Conservation (phyloP, 768 basidiomycete species). For the Asterophora parasitica region DNA sequence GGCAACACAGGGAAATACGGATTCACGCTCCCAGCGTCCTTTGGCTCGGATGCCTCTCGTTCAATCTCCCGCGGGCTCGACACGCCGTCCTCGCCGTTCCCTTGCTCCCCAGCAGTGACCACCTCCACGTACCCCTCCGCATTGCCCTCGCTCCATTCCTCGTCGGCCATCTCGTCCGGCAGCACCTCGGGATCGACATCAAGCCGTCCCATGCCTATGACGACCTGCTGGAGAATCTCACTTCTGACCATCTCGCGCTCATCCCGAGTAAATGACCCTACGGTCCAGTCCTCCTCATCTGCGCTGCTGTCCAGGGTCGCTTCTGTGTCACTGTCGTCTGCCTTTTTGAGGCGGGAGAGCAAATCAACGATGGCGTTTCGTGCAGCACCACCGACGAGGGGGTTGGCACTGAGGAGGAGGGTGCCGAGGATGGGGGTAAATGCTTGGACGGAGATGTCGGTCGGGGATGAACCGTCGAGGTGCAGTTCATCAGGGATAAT, state of each 20-base stretch:
- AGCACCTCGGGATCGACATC: slow-evolving; percentile 30
- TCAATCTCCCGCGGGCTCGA: slow-evolving; percentile 9
- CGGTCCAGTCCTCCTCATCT: slow-evolving; percentile 26
- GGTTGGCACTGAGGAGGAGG: slow-evolving; percentile 77
- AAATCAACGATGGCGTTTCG: slow-evolving; percentile 76
- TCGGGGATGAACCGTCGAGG: slow-evolving; percentile 29
- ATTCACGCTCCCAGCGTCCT: slow-evolving; percentile 30
- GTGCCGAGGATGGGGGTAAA: slow-evolving; percentile 93
- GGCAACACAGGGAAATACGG: slow-evolving; percentile 50
- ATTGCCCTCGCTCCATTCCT: background rate
- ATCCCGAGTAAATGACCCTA: slow-evolving; percentile 46
- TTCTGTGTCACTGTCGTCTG: slow-evolving; percentile 41
- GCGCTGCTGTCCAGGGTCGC: slow-evolving; percentile 22
- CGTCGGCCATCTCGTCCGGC: background rate
- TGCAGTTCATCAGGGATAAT: slow-evolving; percentile 45
- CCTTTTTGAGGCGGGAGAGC: slow-evolving; percentile 61
- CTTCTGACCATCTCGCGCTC: slow-evolving; percentile 69
- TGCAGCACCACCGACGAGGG: slow-evolving; percentile 65
- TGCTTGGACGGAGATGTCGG: slow-evolving; percentile 69
- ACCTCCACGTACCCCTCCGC: slow-evolving; percentile 16
- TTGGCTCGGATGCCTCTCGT: background rate
- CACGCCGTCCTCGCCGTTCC: slow-evolving; percentile 14
- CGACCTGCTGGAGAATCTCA: slow-evolving; percentile 81
- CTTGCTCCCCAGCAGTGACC: slow-evolving; percentile 15
- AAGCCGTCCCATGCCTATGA: slow-evolving; percentile 84